Evolutionary conservation across 805 yeast genomes (phyloP), one percentile per base, ranked within the genome.

Genomic region (Candida nemodendra): DNA sequence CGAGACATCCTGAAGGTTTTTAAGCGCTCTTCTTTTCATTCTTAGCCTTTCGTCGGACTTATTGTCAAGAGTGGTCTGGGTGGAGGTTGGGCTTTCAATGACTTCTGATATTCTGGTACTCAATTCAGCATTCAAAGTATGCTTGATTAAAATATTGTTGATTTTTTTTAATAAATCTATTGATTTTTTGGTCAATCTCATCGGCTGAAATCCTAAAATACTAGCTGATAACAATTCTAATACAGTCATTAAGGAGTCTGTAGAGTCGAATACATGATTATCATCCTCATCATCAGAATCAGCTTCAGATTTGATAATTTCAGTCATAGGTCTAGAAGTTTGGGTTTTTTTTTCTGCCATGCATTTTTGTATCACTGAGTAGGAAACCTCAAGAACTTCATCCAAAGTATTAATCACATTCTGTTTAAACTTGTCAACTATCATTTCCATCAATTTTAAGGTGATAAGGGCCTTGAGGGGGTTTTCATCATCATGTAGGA

Each of bases 1-100:
- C 29, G 84, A 62, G 0, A 90, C 84, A 59, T 90, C 96, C 39
- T 78, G 79, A 29, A 93, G 59, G 42, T 80, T 76, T 1, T 73
- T 65, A 25, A 86, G 62, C 0, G 96, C 96, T 22, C 76, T 67
- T 12, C 74, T 71, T 32, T 84, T 61, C 0, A 60, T 44, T 17
- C 62, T 63, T 18, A 58, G 57, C 32, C 80, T 74, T 6, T 54
- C 39, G 9, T 65, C 68, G 28, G 42, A 41, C 12, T 41, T 36
- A 0, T 30, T 14, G 8, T 41, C 48, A 2, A 28, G 18, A 7
- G 22, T n/a, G 4, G 30, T 19, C 5, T 18, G 28, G n/a, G 18
- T 16, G 7, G 9, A 23, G 2, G 32, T 18, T 18, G 32, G 26
- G 5, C 36, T 30, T 9, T 28, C 13, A 9, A 50, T 28, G 5